These are phyloP conservation scores for Nemania diffusa DNA, from an alignment of 2,329 filamentous ascomycete genomes.

Conservation along the genomic window DNA sequence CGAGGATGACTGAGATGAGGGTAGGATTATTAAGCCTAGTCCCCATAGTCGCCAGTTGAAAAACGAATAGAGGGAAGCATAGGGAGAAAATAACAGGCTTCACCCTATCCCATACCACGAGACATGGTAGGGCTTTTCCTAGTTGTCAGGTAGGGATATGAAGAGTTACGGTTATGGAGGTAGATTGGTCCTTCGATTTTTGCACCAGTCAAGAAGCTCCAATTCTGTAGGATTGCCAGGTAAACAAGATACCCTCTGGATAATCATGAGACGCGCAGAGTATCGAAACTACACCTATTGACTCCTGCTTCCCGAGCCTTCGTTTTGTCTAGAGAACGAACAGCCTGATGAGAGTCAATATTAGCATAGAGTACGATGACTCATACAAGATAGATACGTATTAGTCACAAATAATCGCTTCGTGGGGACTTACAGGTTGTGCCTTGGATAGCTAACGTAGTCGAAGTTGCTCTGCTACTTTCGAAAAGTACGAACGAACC, in stretches of 20 bases:
- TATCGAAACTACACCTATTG: background rate
- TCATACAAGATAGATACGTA: background rate
- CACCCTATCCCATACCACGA: constrained; percentile 1
- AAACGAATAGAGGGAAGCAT: constrained; percentile 5
- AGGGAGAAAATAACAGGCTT: background rate
- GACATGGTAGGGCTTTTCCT: background rate
- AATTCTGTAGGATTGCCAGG: background rate
- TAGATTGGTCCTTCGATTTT: background rate
- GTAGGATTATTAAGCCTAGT: constrained; percentile 11
- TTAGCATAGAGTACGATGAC: background rate
- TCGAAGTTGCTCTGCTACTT: constrained; percentile 4
- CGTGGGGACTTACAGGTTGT: background rate
- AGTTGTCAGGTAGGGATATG: background rate
- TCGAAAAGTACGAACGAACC: constrained; percentile 11
- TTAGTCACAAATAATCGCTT: background rate
- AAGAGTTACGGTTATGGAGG: constrained; percentile 5
- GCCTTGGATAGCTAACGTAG: background rate
- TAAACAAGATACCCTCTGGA: background rate
- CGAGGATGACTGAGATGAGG: constrained; percentile 29
- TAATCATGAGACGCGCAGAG: background rate
- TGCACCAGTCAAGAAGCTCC: background rate
- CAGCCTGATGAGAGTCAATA: constrained; percentile 4
- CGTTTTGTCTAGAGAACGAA: background rate
- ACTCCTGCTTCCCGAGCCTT: background rate
- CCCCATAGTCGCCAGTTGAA: constrained; percentile 22